A percentile compares a stretch with the other conserved stretches of the same genome.
Evolutionary conservation across 176 grass and related monocot genomes (phyloP).

Genomic region (Oryza rufipogon): DNA sequence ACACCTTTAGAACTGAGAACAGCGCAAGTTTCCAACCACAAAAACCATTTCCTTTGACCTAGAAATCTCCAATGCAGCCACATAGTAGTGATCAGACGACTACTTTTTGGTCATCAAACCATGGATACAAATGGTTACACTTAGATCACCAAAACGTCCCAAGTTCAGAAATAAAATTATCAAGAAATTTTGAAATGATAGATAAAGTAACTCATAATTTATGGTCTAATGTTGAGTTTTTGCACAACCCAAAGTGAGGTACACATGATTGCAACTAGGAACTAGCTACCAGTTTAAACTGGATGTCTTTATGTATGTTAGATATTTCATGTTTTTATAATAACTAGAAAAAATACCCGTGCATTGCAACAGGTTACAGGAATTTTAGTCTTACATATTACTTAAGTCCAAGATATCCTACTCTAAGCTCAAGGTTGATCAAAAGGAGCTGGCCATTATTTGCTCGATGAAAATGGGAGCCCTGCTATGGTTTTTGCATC

Average conservation of each 20-base stretch:
- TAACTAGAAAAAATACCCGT: no score
- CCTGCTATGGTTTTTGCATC: no score
- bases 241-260: not conserved
- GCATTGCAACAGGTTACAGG: no score
- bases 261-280: not conserved
- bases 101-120: not conserved
- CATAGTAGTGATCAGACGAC: not conserved
- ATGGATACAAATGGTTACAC: not conserved
- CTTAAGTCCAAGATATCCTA: no score
- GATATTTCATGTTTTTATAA: slow-evolving; percentile 2
- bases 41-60: not conserved
- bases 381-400: no score
- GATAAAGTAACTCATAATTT: not conserved
- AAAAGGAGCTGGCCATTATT: no score
- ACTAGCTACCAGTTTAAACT: not conserved
- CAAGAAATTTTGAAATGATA: not conserved
- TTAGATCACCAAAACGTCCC: not conserved
- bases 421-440: no score
- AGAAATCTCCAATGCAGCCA: not conserved
- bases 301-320: slow-evolving; percentile 1
- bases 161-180: not conserved
- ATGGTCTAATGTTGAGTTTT: not conserved
- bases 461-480: no score
- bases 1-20: not conserved
- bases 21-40: not conserved